Conservation (phyloP, 257 asterid genomes). For the Leptodermis oblonga region DNA sequence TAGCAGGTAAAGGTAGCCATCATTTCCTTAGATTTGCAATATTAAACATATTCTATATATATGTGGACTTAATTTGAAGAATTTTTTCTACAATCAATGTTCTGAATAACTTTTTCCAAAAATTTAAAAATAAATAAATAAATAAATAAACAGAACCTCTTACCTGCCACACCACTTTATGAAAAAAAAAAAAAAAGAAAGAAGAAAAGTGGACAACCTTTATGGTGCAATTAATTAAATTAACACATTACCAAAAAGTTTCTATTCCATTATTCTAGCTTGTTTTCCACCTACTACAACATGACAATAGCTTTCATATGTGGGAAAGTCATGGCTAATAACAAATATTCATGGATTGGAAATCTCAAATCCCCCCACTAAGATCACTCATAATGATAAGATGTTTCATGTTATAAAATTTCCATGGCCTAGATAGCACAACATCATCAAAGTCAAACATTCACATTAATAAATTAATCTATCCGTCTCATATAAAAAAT, state of each 20-base stretch:
- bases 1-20: neutral
- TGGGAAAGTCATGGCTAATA: constrained; percentile 8
- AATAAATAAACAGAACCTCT: constrained; percentile 14
- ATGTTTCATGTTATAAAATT: no score
- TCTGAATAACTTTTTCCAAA: neutral
- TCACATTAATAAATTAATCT: no score
- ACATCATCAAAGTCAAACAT: no score
- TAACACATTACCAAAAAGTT: constrained; percentile 14
- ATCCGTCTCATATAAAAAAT: no score
- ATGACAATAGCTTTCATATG: constrained; percentile 4
- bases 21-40: neutral
- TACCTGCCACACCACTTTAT: constrained; percentile 24
- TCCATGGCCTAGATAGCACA: neutral
- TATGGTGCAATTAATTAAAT: constrained; percentile 15
- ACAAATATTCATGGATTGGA: neutral
- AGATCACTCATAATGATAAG: neutral
- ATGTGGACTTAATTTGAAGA: neutral
- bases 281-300: constrained; percentile 10
- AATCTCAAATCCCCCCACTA: no score
- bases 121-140: constrained; percentile 1
- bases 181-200: no score
- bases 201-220: constrained; percentile 25
- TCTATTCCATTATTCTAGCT: constrained; percentile 8
- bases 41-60: neutral
- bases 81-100: neutral